Evolutionary conservation across 192 early-diverging fungal species (phyloP).

Genomic region (Backusella parvicylindrica): DNA sequence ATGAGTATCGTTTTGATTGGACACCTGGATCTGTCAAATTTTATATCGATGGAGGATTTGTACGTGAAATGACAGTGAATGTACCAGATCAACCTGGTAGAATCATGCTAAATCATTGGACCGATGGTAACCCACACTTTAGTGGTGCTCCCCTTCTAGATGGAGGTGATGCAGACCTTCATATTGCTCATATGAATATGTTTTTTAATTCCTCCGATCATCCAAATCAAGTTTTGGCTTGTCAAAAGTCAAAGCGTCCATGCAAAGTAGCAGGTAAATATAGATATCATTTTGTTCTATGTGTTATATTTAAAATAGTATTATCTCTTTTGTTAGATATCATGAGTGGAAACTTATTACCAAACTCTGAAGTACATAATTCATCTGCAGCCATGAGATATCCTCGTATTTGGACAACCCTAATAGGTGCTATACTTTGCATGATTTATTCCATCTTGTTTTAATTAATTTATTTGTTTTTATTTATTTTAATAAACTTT

Average conservation of each 20-base stretch:
- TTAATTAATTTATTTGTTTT: not conserved
- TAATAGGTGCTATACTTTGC: not conserved
- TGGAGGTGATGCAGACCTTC: not conserved
- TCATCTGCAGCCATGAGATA: not conserved
- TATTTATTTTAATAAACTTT: not conserved
- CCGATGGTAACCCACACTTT: slow-evolving; percentile 34
- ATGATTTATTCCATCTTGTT: not conserved
- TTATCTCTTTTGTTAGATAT: not conserved
- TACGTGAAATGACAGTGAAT: slow-evolving; percentile 20
- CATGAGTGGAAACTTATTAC: slow-evolving; percentile 11
- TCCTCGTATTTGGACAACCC: not conserved
- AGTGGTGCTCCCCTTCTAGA: slow-evolving; percentile 15
- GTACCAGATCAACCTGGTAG: slow-evolving; percentile 28
- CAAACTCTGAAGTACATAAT: not conserved
- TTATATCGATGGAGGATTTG: slow-evolving; percentile 22
- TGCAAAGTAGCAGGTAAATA: slow-evolving; percentile 16
- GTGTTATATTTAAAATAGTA: no score
- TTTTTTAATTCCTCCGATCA: slow-evolving; percentile 28
- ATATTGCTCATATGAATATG: slow-evolving; percentile 23
- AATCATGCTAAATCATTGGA: slow-evolving; percentile 32
- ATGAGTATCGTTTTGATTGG: slow-evolving; percentile 40
- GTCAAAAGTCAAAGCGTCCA: not conserved
- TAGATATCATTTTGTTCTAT: no score
- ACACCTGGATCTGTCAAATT: slow-evolving; percentile 21
- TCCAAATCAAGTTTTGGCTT: not conserved